phyloP scores from a whole-genome alignment of 1,139 yeast species.

The Yamadazyma buinensis region DNA sequence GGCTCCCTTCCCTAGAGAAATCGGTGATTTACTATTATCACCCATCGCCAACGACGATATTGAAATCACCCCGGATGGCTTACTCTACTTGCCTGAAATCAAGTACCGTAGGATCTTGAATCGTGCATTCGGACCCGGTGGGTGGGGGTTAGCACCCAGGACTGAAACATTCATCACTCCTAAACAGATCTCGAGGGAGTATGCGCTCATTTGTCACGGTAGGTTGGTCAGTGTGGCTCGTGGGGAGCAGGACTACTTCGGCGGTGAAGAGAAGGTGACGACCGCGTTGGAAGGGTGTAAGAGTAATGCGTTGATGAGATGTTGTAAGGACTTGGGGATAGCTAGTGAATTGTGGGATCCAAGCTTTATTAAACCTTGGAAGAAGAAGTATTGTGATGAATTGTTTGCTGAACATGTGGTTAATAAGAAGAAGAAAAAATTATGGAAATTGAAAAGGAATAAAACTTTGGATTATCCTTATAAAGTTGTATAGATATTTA shows the following conservation, averaged over 20 bases:
- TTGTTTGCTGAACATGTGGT: conserved; percentile 82
- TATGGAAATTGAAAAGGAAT: conserved; percentile 82
- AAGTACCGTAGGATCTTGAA: conserved; percentile 87
- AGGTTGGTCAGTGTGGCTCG: conserved; percentile 87
- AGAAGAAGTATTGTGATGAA: conserved; percentile 72
- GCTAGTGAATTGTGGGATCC: conserved; percentile 99
- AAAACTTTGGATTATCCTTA: conserved; percentile 79
- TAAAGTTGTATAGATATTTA: conserved; percentile 35
- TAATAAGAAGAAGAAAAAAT: conserved; percentile 80
- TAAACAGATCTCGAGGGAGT: conserved; percentile 71
- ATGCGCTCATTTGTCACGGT: conserved; percentile 83
- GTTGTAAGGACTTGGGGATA: conserved; percentile 94
- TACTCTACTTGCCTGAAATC: conserved; percentile 88
- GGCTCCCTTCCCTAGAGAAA: conserved; percentile 62
- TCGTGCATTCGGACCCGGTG: conserved; percentile 95
- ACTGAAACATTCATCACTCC: conserved; percentile 76
- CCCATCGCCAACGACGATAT: conserved; percentile 66
- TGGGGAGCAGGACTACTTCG: conserved; percentile 93
- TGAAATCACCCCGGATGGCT: conserved; percentile 94
- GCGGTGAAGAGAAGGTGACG: conserved; percentile 76
- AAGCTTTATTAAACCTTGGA: conserved; percentile 75
- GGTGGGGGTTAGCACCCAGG: conserved; percentile 97
- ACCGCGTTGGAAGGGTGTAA: conserved; percentile 98
- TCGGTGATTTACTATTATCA: conserved; percentile 56
- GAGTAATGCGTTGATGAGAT: conserved; percentile 94